These are phyloP conservation scores for Ascochyta rabiei DNA, from an alignment of 2,329 filamentous ascomycete genomes.

Conservation along the genomic window DNA sequence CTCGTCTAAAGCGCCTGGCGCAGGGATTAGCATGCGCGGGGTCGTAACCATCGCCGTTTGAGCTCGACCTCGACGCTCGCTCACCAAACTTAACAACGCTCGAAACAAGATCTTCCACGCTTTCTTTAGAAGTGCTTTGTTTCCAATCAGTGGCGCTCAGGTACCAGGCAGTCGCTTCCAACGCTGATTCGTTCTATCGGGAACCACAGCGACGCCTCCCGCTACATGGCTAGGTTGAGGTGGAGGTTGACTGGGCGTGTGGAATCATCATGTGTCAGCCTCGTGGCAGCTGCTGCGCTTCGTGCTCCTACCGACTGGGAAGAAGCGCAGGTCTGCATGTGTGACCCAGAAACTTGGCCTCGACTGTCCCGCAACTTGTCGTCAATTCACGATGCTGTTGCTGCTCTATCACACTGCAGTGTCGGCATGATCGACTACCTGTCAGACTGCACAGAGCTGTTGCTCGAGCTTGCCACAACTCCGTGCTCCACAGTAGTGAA, in stretches of 20 bases:
- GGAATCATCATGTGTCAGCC: not conserved
- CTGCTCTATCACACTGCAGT: not conserved
- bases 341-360: not conserved
- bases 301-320: not conserved
- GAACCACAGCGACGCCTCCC: not conserved
- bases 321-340: not conserved
- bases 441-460: conserved; percentile 23
- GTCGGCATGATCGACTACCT: conserved; percentile 21
- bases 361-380: not conserved
- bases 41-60: conserved; percentile 22
- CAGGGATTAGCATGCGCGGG: conserved; percentile 10
- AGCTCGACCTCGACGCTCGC: conserved; percentile 14
- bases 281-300: not conserved
- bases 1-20: conserved; percentile 2
- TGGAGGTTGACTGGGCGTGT: not conserved
- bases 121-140: conserved; percentile 29
- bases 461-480: conserved; percentile 18
- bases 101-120: conserved; percentile 25
- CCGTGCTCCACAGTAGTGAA: conserved; percentile 19
- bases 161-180: conserved; percentile 1
- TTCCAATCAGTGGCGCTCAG: conserved; percentile 19
- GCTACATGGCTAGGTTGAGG: not conserved
- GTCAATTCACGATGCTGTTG: conserved; percentile 5
- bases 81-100: conserved; percentile 15
- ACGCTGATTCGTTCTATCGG: conserved; percentile 5